Evolutionary conservation across 2,329 filamentous ascomycete species (phyloP), one percentile per base, ranked within the genome.

Genomic region (Cephalotrichum gorgonifer): DNA sequence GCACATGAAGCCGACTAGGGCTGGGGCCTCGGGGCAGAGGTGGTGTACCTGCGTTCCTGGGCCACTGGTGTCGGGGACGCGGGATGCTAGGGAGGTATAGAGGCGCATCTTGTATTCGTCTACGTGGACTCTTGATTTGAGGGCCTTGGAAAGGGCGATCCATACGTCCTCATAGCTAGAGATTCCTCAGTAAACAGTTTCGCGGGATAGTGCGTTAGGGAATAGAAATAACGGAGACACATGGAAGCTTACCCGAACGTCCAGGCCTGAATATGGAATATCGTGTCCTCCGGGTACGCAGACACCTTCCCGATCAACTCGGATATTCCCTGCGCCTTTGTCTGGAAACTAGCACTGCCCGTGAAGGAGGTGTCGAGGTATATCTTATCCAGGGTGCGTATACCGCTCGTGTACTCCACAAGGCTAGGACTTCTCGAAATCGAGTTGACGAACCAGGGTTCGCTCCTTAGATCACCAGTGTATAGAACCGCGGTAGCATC

Each of bases 311-410:
- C 66, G 1, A 96, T 58, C 0, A 96, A 73, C 58, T 95, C 86
- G 1, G 68, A 68, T 11, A 95, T 70, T 0, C 90, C 90, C 47
- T 91, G 79, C 1, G 84, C 81, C 60, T 96, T 83, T 0, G 75
- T 72, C 20, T 76, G 74, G 25, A 83, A 78, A 0, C 56, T 54
- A 0, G 72, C 54, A 20, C 74, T 57, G 0, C 69, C 62, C 1
- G 67, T 64, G 49, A 90, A 89, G 0, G 88, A 95, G 0, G 89
- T 95, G 60, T 97, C 91, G 1, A 97, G 76, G 56, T 96, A 96
- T 3, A 97, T 78, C 44, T 78, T 88, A 59, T 95, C 85, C 2
- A 97, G 70, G 0, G 65, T 74, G 57, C 81, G 86, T 23, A 80
- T 62, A 1, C 84, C 80, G 6, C 72, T 67, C 0, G 81, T 76